phyloP scores from a whole-genome alignment of 2,329 filamentous ascomycete species.

The Fragosphaeria purpurea region DNA sequence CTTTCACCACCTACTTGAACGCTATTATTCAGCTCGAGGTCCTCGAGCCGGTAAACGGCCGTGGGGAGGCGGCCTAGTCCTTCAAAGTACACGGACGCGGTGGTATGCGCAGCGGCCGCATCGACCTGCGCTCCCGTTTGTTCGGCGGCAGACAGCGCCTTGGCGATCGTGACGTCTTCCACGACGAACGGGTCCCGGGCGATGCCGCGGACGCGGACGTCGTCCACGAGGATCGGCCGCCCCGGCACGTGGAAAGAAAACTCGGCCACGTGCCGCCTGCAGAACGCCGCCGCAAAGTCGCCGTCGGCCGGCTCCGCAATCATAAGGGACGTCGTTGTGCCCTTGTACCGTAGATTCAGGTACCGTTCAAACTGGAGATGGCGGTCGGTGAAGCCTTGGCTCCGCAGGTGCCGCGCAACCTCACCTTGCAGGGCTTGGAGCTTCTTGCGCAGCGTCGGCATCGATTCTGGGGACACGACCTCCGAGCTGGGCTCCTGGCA shows the following conservation, averaged over 20 bases:
- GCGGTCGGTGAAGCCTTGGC: constrained; percentile 67
- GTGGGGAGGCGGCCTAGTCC: too few relatives aligned
- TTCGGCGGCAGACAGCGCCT: too few relatives aligned
- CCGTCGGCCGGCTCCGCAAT: constrained; percentile 21
- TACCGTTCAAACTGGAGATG: constrained; percentile 83
- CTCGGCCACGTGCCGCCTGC: too few relatives aligned
- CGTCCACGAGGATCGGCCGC: constrained; percentile 17
- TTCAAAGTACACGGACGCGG: too few relatives aligned
- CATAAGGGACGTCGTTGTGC: constrained; percentile 86
- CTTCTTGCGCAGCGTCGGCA: neutral
- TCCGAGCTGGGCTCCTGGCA: constrained; percentile 16
- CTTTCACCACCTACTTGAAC: too few relatives aligned
- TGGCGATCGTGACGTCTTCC: too few relatives aligned
- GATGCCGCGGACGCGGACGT: constrained; percentile 39
- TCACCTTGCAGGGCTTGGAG: neutral
- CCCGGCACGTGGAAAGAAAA: too few relatives aligned
- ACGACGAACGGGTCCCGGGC: constrained; percentile 29
- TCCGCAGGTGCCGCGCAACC: constrained; percentile 33
- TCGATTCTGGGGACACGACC: neutral
- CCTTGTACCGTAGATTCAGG: constrained; percentile 83
- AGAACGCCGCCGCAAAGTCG: constrained; percentile 56
- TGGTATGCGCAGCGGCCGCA: too few relatives aligned
- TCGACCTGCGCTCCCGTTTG: too few relatives aligned
- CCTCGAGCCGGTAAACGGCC: too few relatives aligned
- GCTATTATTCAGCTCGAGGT: too few relatives aligned